A percentile compares a stretch with the other conserved stretches of the same genome.
Evolutionary conservation across 2,329 filamentous ascomycete genomes (phyloP).

Genomic region (Diaporthe capsici): DNA sequence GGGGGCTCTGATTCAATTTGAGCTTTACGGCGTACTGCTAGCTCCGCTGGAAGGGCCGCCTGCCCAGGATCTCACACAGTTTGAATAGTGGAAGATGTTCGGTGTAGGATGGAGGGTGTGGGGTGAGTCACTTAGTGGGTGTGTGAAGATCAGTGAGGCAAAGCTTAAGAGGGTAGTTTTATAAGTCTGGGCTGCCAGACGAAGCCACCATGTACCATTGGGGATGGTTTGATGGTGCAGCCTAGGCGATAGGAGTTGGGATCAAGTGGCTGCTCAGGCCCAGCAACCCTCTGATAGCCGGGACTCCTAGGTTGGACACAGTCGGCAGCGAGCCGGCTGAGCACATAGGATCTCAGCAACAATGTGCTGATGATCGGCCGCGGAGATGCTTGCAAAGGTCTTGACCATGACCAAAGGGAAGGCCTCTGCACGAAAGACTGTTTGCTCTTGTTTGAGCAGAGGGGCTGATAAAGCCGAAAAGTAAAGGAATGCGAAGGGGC

Average conservation of each 20-base stretch:
- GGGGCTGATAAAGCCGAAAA: slow-evolving; percentile 42
- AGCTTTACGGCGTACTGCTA: slow-evolving; percentile 44
- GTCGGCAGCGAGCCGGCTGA: slow-evolving; percentile 35
- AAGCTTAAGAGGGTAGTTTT: slow-evolving; percentile 50
- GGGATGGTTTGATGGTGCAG: slow-evolving; percentile 34
- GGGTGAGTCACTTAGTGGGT: slow-evolving; percentile 55
- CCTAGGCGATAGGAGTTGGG: slow-evolving; percentile 28
- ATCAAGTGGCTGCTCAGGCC: slow-evolving; percentile 27
- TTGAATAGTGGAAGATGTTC: slow-evolving; percentile 45
- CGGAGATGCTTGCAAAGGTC: slow-evolving; percentile 32
- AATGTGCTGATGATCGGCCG: slow-evolving; percentile 32
- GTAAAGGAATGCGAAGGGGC: slow-evolving; percentile 36
- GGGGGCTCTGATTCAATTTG: slow-evolving; percentile 47
- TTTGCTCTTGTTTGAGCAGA: slow-evolving; percentile 43
- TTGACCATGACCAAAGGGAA: slow-evolving; percentile 35
- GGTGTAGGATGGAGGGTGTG: slow-evolving; percentile 43
- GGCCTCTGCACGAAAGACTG: slow-evolving; percentile 39
- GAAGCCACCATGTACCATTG: slow-evolving; percentile 25
- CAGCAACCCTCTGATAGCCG: slow-evolving; percentile 14
- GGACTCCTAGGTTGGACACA: slow-evolving; percentile 19
- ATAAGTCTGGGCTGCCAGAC: slow-evolving; percentile 52
- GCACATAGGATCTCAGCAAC: slow-evolving; percentile 37
- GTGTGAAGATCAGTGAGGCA: slow-evolving; percentile 59
- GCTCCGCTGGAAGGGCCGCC: background rate
- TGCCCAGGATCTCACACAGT: slow-evolving; percentile 45